A percentile compares a stretch with the other conserved stretches of the same genome.
Evolutionary conservation across 768 basidiomycete species (phyloP).

Genomic region (Chalciporus pseudorubinellus): DNA sequence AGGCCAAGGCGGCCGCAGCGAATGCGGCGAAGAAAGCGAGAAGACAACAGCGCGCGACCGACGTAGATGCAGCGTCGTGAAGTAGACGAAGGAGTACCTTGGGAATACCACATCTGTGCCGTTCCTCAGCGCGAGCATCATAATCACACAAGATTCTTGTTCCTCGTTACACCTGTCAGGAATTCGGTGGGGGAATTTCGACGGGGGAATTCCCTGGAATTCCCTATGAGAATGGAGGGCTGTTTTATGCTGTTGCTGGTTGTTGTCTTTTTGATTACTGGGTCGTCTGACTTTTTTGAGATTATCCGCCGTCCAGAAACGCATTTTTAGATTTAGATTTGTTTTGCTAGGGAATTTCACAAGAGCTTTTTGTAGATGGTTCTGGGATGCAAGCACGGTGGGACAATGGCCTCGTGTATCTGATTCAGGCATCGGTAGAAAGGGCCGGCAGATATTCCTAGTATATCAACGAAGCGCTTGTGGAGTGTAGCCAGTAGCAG

Average conservation of each 20-base stretch:
- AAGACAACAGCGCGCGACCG: conserved; percentile 55
- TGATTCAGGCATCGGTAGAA: neutral
- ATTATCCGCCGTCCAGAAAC: neutral
- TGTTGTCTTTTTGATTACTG: conserved; percentile 7
- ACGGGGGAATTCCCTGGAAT: too few relatives aligned
- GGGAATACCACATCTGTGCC: neutral
- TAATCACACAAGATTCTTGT: neutral
- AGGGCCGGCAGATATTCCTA: conserved; percentile 3
- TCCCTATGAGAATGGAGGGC: neutral
- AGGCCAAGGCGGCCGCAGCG: conserved; percentile 80
- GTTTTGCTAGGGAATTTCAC: neutral
- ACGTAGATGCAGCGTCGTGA: conserved; percentile 27
- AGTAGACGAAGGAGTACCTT: neutral
- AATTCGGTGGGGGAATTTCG: too few relatives aligned
- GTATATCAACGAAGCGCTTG: conserved; percentile 13
- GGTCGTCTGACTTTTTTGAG: conserved; percentile 7
- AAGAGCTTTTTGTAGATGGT: neutral
- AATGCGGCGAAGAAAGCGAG: conserved; percentile 91
- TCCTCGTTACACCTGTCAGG: neutral
- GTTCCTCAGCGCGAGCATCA: neutral
- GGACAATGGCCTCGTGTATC: conserved; percentile 4
- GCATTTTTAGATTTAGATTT: conserved; percentile 6
- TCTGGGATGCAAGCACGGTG: conserved; percentile 5
- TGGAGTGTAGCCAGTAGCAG: conserved; percentile 20
- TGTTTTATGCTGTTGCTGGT: neutral